These are phyloP conservation scores for Alternaria brassicae DNA, from an alignment of 2,329 filamentous ascomycete genomes.

Conservation along the genomic window DNA sequence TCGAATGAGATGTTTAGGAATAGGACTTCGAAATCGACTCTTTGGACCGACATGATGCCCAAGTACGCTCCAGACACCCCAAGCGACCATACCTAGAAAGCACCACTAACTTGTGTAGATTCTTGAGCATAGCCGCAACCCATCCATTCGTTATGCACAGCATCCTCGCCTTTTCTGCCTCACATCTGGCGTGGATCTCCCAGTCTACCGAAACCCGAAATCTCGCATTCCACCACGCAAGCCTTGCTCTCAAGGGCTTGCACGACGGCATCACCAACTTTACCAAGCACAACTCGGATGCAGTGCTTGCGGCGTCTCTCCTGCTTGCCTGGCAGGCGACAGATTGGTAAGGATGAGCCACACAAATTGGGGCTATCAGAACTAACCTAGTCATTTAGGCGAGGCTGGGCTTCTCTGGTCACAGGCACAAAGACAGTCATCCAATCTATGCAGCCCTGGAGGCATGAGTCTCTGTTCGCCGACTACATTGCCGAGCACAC, in stretches of 20 bases:
- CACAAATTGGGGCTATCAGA: background rate
- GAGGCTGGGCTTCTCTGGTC: conserved; percentile 91
- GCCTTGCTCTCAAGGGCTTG: conserved; percentile 82
- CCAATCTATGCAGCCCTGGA: conserved; percentile 89
- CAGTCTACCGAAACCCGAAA: conserved; percentile 84
- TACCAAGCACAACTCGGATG: conserved; percentile 85
- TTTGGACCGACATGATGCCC: conserved; percentile 93
- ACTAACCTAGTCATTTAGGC: conserved; percentile 61
- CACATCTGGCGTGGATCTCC: conserved; percentile 88
- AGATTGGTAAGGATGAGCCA: conserved; percentile 76
- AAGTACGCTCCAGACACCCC: conserved; percentile 67
- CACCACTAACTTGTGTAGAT: conserved; percentile 59
- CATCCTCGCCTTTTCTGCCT: conserved; percentile 90
- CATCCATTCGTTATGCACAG: conserved; percentile 94
- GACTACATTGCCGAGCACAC: conserved; percentile 81
- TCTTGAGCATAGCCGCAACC: conserved; percentile 80
- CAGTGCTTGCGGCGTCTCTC: conserved; percentile 87
- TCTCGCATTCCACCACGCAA: conserved; percentile 88
- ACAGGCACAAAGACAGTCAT: conserved; percentile 90
- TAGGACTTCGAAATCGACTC: conserved; percentile 81
- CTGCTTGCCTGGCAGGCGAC: conserved; percentile 95
- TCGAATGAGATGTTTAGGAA: conserved; percentile 81
- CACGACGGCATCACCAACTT: conserved; percentile 87
- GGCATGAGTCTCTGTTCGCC: conserved; percentile 84
- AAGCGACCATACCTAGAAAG: conserved; percentile 16